phyloP scores from a whole-genome alignment of 1,284 basidiomycete species.

The Ceratobasidium theobromae region DNA sequence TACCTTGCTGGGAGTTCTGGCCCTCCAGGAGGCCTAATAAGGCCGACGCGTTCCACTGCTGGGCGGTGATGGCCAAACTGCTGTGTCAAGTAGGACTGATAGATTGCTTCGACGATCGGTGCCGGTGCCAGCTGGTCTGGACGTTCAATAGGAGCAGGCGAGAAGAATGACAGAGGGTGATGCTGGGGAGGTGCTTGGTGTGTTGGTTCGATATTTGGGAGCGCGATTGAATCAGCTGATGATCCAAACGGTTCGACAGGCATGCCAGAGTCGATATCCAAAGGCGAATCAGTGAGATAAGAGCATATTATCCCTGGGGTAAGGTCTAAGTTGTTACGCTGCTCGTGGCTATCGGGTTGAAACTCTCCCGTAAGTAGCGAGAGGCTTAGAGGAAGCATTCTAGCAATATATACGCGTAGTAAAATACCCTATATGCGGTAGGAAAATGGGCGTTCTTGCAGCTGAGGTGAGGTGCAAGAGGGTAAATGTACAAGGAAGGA shows the following conservation, averaged over 20 bases:
- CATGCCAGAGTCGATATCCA: background rate
- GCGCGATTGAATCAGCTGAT: background rate
- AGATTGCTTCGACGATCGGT: background rate
- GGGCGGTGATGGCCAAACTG: background rate
- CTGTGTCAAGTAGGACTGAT: background rate
- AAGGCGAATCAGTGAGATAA: background rate
- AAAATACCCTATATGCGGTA: background rate
- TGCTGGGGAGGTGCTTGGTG: background rate
- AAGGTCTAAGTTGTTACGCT: background rate
- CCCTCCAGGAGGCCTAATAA: background rate
- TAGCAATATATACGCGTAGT: background rate
- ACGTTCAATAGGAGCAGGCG: background rate
- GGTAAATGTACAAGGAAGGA: background rate
- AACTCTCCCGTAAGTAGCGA: background rate
- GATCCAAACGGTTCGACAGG: background rate
- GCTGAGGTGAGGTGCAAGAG: background rate
- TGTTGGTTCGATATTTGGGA: background rate
- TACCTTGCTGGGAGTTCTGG: background rate
- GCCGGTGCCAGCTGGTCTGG: background rate
- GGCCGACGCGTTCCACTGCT: background rate
- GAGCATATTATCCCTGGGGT: background rate
- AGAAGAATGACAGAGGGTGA: background rate
- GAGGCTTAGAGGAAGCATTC: too few species aligned
- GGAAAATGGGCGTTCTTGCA: background rate
- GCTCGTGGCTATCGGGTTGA: background rate